Conservation (phyloP, 139 green algal species). For the Gonium pectorale region DNA sequence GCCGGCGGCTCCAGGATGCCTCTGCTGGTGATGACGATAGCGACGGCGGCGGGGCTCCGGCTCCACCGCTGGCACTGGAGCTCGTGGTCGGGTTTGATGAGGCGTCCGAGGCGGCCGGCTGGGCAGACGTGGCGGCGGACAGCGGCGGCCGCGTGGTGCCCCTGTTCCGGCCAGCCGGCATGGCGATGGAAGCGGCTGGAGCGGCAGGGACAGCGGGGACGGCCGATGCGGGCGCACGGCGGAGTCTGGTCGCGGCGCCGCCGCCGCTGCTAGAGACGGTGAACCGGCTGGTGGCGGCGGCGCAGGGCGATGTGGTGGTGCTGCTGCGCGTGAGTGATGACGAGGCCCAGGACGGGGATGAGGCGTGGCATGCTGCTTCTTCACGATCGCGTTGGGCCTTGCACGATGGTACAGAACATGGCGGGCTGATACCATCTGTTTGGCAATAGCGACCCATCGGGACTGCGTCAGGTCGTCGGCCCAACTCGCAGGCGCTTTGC, state of each 20-base stretch:
- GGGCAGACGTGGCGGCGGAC: not conserved
- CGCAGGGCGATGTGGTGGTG: not conserved
- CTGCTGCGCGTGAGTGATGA: conserved; percentile 4
- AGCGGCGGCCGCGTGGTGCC: conserved; percentile 20
- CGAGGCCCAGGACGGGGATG: too few relatives aligned
- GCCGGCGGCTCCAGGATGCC: too few relatives aligned
- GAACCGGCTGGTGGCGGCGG: not conserved
- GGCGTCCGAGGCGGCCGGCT: not conserved
- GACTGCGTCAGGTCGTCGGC: not conserved
- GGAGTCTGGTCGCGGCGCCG: not conserved
- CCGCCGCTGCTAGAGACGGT: not conserved
- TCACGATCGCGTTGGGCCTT: too few relatives aligned
- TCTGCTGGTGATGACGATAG: not conserved
- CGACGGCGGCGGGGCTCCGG: not conserved
- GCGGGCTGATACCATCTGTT: too few relatives aligned
- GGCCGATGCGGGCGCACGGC: not conserved
- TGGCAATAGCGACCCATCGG: not conserved
- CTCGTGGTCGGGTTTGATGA: conserved; percentile 1
- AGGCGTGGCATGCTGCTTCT: too few relatives aligned
- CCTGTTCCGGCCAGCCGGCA: not conserved
- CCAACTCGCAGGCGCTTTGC: not conserved
- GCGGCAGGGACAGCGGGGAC: not conserved
- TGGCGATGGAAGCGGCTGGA: not conserved
- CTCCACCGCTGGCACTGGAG: not conserved
- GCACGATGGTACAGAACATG: too few relatives aligned